phyloP scores from a whole-genome alignment of 768 basidiomycete genomes.

The Gloeopeniophorella convolvens region DNA sequence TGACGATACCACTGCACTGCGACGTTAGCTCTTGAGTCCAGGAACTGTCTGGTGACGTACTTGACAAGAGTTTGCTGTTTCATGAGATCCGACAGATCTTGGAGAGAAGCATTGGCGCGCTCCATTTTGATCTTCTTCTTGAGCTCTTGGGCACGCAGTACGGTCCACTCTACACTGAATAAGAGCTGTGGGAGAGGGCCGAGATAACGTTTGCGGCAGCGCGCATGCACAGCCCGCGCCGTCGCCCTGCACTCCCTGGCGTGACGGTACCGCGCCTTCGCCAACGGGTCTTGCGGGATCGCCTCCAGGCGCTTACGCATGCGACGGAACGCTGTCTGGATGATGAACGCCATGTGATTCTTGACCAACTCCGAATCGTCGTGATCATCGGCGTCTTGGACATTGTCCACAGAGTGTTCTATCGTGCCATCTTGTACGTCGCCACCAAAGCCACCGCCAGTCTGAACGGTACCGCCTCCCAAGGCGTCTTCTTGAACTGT shows the following conservation, averaged over 20 bases:
- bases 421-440: no score
- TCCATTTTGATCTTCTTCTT: conserved; percentile 1
- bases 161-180: conserved; percentile 13
- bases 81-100: conserved; percentile 1
- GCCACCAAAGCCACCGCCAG: no score
- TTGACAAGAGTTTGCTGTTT: neutral
- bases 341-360: neutral
- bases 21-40: neutral
- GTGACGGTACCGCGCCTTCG: conserved; percentile 1
- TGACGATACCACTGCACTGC: neutral
- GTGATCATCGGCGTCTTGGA: no score
- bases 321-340: conserved; percentile 6
- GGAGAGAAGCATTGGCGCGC: neutral
- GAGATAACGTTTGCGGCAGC: conserved; percentile 8
- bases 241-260: conserved; percentile 7
- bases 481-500: no score
- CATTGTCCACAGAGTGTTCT: no score
- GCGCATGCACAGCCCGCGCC: neutral
- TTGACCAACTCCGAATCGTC: no score
- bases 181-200: conserved; percentile 13
- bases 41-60: neutral
- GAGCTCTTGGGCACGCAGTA: neutral
- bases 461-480: no score
- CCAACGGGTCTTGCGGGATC: neutral
- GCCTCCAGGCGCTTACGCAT: neutral